Conservation (phyloP, 2,329 filamentous ascomycete species). For the Paramyrothecium sp. region DNA sequence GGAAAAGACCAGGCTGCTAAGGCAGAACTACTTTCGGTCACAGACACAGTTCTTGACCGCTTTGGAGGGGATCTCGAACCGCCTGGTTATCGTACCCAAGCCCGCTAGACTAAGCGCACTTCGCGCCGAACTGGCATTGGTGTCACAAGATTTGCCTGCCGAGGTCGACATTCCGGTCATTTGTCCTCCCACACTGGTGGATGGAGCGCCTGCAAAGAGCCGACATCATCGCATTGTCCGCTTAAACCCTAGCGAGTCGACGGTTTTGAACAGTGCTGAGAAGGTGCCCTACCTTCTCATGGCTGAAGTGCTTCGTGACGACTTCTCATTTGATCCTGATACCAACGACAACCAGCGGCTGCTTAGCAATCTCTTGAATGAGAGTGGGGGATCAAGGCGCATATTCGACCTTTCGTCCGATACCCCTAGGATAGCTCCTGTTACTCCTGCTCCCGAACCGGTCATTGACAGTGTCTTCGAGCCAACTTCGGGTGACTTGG, state of each 20-base stretch:
- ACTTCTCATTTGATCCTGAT: slow-evolving; percentile 79
- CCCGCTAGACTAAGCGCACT: slow-evolving; percentile 77
- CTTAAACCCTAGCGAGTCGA: slow-evolving; percentile 80
- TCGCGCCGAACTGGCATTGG: slow-evolving; percentile 75
- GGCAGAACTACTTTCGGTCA: slow-evolving; percentile 81
- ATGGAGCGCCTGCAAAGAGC: slow-evolving; percentile 72
- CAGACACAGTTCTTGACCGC: slow-evolving; percentile 80
- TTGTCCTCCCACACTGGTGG: slow-evolving; percentile 70
- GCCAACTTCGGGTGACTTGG: slow-evolving; percentile 75
- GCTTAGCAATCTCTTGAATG: slow-evolving; percentile 54
- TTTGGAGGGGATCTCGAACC: slow-evolving; percentile 80
- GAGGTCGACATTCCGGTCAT: slow-evolving; percentile 84
- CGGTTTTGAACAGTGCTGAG: slow-evolving; percentile 82
- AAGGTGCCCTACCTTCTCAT: slow-evolving; percentile 83
- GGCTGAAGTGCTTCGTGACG: slow-evolving; percentile 78
- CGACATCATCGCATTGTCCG: slow-evolving; percentile 81
- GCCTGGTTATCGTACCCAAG: slow-evolving; percentile 80
- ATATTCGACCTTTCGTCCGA: slow-evolving; percentile 69
- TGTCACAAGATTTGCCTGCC: slow-evolving; percentile 77
- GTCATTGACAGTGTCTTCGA: slow-evolving; percentile 76
- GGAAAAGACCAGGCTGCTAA: slow-evolving; percentile 70
- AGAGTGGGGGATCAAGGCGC: slow-evolving; percentile 55
- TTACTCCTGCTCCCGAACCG: slow-evolving; percentile 40
- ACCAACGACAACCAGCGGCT: slow-evolving; percentile 70
- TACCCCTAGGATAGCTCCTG: slow-evolving; percentile 51